Percentiles rank a stretch among this genome's conserved stretches.
phyloP scores from a whole-genome alignment of 306 rosid species.

The Vicia villosa region DNA sequence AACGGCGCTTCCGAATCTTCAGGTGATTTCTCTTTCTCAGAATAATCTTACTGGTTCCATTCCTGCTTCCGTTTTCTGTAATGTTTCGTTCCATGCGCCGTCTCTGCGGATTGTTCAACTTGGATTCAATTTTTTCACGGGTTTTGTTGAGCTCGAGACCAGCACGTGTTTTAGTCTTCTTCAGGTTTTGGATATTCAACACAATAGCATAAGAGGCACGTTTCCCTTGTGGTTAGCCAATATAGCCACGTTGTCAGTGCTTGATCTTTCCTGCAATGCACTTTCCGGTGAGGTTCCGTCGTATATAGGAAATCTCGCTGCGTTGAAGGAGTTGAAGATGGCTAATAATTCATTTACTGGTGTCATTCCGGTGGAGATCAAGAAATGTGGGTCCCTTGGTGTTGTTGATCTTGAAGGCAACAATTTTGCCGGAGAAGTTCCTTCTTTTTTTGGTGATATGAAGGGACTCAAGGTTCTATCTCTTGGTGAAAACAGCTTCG shows the following conservation, averaged over 20 bases:
- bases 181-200: conserved; percentile 71
- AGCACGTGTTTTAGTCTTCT: conserved; percentile 65
- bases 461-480: conserved; percentile 57
- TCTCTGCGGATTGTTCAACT: conserved; percentile 80
- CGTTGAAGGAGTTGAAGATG: conserved; percentile 64
- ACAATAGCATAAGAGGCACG: conserved; percentile 59
- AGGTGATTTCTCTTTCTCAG: conserved; percentile 74
- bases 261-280: conserved; percentile 72
- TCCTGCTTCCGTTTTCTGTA: conserved; percentile 79
- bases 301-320: conserved; percentile 50
- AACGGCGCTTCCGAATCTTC: conserved; percentile 73
- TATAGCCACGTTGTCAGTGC: conserved; percentile 49
- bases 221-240: conserved; percentile 80
- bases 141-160: conserved; percentile 52
- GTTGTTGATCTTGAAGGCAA: conserved; percentile 79
- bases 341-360: conserved; percentile 75
- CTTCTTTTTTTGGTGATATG: conserved; percentile 62
- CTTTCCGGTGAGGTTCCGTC: conserved; percentile 69
- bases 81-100: conserved; percentile 58
- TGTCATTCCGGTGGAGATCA: conserved; percentile 64
- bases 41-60: conserved; percentile 76
- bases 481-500: conserved; percentile 69
- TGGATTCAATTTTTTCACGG: conserved; percentile 82
- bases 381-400: conserved; percentile 57
- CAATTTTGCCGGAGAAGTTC: conserved; percentile 59